phyloP scores from a whole-genome alignment of 371 early-diverging fungal species.

The Mucor circinelloides region DNA sequence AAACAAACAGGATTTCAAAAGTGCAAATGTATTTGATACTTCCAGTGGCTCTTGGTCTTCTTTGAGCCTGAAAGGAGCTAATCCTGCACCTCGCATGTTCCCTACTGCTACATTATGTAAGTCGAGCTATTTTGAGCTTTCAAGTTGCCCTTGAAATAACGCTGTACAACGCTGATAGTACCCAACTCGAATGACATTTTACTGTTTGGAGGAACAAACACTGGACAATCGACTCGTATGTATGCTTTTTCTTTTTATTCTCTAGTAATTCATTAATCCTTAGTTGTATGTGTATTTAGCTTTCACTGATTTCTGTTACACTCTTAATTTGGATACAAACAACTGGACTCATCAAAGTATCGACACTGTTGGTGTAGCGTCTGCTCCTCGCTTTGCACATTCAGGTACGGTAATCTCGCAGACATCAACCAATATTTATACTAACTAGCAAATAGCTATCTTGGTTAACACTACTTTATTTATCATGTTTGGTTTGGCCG shows the following conservation, averaged over 20 bases:
- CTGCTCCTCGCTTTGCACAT: slow-evolving; percentile 5
- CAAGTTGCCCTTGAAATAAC: not conserved
- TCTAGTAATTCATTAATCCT: not conserved
- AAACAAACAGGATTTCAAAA: not conserved
- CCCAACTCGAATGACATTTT: slow-evolving; percentile 14
- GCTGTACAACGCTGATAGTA: not conserved
- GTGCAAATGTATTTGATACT: slow-evolving; percentile 5
- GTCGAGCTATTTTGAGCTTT: not conserved
- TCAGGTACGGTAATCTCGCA: not conserved
- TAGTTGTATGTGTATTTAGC: not conserved
- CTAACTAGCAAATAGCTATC: not conserved
- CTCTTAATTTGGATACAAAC: not conserved
- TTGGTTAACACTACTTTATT: slow-evolving; percentile 6
- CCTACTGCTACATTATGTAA: slow-evolving; percentile 13
- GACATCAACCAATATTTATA: not conserved
- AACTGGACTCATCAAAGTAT: slow-evolving; percentile 4
- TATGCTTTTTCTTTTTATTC: not conserved
- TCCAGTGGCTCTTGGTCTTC: not conserved
- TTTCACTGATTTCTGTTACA: slow-evolving; percentile 13
- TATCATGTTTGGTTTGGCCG: slow-evolving; percentile 10
- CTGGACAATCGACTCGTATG: not conserved
- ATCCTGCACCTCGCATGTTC: not conserved
- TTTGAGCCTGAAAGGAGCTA: not conserved
- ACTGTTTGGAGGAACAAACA: slow-evolving; percentile 6
- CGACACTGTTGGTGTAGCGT: not conserved